Base-by-base conservation (phyloP, 805 yeast species). In the Yamadazyma takamatsuzukensis region DNA sequence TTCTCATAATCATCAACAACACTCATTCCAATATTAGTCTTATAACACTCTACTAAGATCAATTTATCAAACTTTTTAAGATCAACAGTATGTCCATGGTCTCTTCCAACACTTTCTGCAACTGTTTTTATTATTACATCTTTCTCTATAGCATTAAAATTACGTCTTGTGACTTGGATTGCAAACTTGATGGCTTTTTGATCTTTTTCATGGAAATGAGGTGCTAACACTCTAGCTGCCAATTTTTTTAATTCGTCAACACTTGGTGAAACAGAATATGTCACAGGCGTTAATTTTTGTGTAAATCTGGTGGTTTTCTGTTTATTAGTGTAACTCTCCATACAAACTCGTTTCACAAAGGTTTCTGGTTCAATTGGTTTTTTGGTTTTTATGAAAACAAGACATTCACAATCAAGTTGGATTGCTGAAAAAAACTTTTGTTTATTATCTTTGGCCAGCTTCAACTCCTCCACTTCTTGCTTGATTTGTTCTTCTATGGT, bases 41-140 rank as follows among this genome's bases (percentile, higher is more conserved):
- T 90, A 61, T 81, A 90, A 52, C 96, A 84, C 54, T 87, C 96
- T 3, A 93, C 83, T 32, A 90, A 52, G 29, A 93, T 74, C 45
- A 93, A 63, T 50, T 80, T 79, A 40, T 89, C 95, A 49, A 76
- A 86, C 9, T 76, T 60, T 48, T 85, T 84, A 54, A 93, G 70
- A 53, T 88, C 94, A 11, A 93, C 95, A 21, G 59, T 64, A 54
- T 87, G 96, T 2, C 80, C 80, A 41, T 75, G 72, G 4, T 76
- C 80, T 28, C 72, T 65, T 1, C 90, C 90, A 0, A 86, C 88
- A 27, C 72, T 59, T 18, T 72, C 76, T 3, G 95, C 96, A 6
- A 89, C 71, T 9, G 76, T 66, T 21, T 70, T 74, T 39, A 86
- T 87, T 31, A 90, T 75, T n/a, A 76, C 86, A 39, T 72, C 81